Percentiles rank a stretch among this genome's conserved stretches.
phyloP scores from a whole-genome alignment of 495 filamentous ascomycete genomes.

The Hypoxylon cercidicola region DNA sequence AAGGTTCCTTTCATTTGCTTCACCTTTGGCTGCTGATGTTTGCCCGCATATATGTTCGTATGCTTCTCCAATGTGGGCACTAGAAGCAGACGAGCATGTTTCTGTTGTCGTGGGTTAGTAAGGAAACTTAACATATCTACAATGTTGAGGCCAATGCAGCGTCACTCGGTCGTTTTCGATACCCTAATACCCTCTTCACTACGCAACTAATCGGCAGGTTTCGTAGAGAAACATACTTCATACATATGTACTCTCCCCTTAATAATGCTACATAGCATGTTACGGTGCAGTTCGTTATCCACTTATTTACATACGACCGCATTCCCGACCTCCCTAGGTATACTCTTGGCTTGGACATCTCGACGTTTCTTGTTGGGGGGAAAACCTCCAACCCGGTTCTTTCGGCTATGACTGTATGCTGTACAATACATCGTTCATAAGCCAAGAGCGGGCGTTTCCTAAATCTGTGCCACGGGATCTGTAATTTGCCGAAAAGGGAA shows the following conservation, averaged over 20 bases:
- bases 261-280: slow-evolving; percentile 35
- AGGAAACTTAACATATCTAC: slow-evolving; percentile 24
- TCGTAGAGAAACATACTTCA: slow-evolving; percentile 29
- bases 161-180: slow-evolving; percentile 12
- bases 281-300: slow-evolving; percentile 21
- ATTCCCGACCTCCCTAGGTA: slow-evolving; percentile 1
- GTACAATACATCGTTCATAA: slow-evolving; percentile 16
- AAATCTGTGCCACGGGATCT: slow-evolving; percentile 38
- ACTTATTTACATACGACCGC: slow-evolving; percentile 28
- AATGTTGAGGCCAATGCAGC: slow-evolving; percentile 37
- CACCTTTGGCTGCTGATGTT: background rate
- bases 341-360: slow-evolving; percentile 15
- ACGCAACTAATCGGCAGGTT: slow-evolving; percentile 12
- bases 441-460: slow-evolving; percentile 36
- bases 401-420: slow-evolving; percentile 27
- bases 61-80: slow-evolving; percentile 3
- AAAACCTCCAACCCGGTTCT: slow-evolving; percentile 30
- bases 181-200: slow-evolving; percentile 13
- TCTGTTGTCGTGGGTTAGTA: slow-evolving; percentile 9
- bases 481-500: slow-evolving; percentile 36
- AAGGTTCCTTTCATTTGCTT: slow-evolving; percentile 11
- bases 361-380: slow-evolving; percentile 8
- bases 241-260: slow-evolving; percentile 30
- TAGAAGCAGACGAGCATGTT: slow-evolving; percentile 14
- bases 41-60: background rate